Base-by-base conservation (phyloP, 2,329 filamentous ascomycete genomes). In the Fusarium nygamai region DNA sequence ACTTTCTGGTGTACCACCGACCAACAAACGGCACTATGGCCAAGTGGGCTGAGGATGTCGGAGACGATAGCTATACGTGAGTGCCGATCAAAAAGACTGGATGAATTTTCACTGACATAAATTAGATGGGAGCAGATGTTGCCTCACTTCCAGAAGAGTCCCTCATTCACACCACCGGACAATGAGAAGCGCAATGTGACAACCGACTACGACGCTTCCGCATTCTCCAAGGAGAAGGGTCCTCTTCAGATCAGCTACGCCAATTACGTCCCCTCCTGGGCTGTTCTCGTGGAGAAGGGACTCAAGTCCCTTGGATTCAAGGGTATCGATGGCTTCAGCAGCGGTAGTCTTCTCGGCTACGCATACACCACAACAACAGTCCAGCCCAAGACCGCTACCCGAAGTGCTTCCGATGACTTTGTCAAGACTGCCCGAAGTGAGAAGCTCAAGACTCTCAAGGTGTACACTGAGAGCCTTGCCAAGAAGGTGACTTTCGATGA, bases 401-500 rank as follows among this genome's bases (percentile, higher is more conserved):
- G 79, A 13, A 80, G 78, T 27, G 75, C 78, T 2, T 80, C 79
- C 5, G 75, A 75, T 4, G 65, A 78, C 34, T 80, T 76, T 38
- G 48, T 80, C n/a, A 75, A 78, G 47, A 33, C 59, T 17, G 79
- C 78, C 2, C 80, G 78, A 8, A 74, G 76, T 17, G 70, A 74
- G 36, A 67, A 75, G 2, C 73, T 76, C n/a, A 76, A 79, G 0
- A 78, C 82, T 13, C 78, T 88, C 7, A 83, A 78, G 7, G 76
- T 88, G 1, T 87, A 84, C 57, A 78, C 76, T 0, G 64, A 81
- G 8, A 86, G 85, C 0, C 78, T 84, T 9, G 87, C 84, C 6
- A 83, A 85, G 71, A 83, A 81, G 47, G 82, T 90, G 2, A 31
- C 87, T 0, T 89, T 88, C 51, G 74, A 85, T 57, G 44, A 44